phyloP scores from a whole-genome alignment of 2,329 filamentous ascomycete species.

The Penicillium glabrum region DNA sequence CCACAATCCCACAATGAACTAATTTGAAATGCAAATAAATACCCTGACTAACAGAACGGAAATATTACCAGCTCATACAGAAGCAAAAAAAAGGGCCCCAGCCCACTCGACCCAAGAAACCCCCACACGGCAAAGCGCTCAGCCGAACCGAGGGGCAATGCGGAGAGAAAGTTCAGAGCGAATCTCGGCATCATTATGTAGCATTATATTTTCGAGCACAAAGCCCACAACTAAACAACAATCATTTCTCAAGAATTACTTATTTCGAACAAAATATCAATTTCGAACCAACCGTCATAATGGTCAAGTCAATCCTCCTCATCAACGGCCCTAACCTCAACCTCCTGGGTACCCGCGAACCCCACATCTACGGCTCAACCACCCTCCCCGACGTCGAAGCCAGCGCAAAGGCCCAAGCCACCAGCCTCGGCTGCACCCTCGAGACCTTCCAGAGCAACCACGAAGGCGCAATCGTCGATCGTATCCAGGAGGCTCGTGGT shows the following conservation, averaged over 20 bases:
- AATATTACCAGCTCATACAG: conserved; percentile 1
- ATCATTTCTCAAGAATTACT: not conserved
- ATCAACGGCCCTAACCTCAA: conserved; percentile 85
- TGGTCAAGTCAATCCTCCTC: conserved; percentile 58
- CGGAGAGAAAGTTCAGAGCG: conserved; percentile 6
- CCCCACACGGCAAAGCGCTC: conserved; percentile 23
- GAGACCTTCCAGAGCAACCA: conserved; percentile 73
- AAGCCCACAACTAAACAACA: not conserved
- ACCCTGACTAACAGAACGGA: not conserved
- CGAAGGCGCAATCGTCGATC: conserved; percentile 72
- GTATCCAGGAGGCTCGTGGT: conserved; percentile 66
- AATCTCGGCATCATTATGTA: not conserved
- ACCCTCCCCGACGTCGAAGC: conserved; percentile 64
- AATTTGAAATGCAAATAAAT: not conserved
- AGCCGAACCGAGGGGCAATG: conserved; percentile 14
- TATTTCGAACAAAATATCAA: not conserved
- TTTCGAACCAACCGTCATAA: conserved; percentile 11
- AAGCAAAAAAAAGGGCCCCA: not conserved
- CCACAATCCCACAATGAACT: not conserved
- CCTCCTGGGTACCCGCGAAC: conserved; percentile 73
- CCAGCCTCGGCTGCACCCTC: conserved; percentile 51
- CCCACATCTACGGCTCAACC: conserved; percentile 68
- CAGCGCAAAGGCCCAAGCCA: conserved; percentile 51
- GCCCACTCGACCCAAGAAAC: not conserved
- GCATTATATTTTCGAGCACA: not conserved